Evolutionary conservation across 2,329 filamentous ascomycete genomes (phyloP).

Genomic region (Simplicillium aogashimaense): DNA sequence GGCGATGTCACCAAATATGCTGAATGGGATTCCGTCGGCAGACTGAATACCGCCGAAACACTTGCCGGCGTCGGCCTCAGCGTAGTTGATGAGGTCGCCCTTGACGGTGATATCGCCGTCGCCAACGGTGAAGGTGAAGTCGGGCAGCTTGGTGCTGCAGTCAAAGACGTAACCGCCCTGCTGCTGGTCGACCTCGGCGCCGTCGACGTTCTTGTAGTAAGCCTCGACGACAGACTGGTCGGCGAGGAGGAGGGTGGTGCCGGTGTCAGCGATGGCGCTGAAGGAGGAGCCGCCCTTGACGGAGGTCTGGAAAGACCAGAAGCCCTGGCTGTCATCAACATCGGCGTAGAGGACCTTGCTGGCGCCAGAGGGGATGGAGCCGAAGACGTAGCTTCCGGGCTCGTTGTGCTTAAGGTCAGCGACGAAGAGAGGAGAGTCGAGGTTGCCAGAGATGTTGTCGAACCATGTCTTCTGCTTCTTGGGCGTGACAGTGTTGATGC

Average conservation of each 20-base stretch:
- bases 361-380: conserved; percentile 46
- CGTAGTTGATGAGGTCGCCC: conserved; percentile 45
- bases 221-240: conserved; percentile 37
- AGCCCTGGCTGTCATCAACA: conserved; percentile 47
- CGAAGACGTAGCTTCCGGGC: conserved; percentile 51
- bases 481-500: conserved; percentile 30
- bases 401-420: conserved; percentile 53
- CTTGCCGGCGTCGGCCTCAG: conserved; percentile 32
- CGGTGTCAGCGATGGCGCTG: conserved; percentile 44
- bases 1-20: conserved; percentile 53
- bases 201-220: conserved; percentile 37
- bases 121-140: conserved; percentile 46
- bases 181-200: conserved; percentile 26
- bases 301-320: conserved; percentile 46
- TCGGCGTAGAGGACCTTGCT: conserved; percentile 46
- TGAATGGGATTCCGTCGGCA: conserved; percentile 30
- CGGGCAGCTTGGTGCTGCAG: conserved; percentile 35
- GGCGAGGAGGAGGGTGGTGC: conserved; percentile 54
- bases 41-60: conserved; percentile 62
- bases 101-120: conserved; percentile 46
- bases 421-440: conserved; percentile 45
- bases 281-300: conserved; percentile 16
- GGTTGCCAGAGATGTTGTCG: conserved; percentile 17
- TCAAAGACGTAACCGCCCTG: conserved; percentile 36
- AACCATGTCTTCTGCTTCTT: conserved; percentile 32